Conservation (phyloP, 2,329 filamentous ascomycete genomes). For the Mollisiaceae sp. region DNA sequence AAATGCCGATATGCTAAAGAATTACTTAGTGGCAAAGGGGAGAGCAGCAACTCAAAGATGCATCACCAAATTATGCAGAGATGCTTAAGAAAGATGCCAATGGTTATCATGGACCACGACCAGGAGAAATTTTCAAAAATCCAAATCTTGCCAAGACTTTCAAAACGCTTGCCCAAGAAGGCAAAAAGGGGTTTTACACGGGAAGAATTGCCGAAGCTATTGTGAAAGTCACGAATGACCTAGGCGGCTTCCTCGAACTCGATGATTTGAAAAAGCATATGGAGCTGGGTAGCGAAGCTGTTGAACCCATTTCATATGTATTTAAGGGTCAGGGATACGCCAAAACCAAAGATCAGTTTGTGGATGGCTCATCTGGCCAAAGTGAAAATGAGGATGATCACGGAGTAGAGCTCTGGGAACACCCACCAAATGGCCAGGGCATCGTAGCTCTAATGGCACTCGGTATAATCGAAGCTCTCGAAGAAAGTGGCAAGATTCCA, state of each 20-base stretch:
- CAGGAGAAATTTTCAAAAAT: conserved; percentile 91
- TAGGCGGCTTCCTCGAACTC: conserved; percentile 78
- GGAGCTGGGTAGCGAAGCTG: conserved; percentile 74
- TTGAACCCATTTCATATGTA: conserved; percentile 82
- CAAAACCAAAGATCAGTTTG: conserved; percentile 50
- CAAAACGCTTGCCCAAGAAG: conserved; percentile 74
- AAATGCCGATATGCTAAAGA: conserved; percentile 14
- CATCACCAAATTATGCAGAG: conserved; percentile 85
- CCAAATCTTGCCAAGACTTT: conserved; percentile 83
- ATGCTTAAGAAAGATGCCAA: conserved; percentile 83
- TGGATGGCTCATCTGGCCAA: conserved; percentile 48
- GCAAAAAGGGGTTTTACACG: conserved; percentile 90
- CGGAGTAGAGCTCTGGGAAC: conserved; percentile 89
- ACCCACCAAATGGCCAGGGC: conserved; percentile 94
- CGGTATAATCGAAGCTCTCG: conserved; percentile 87
- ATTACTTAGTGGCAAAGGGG: conserved; percentile 69
- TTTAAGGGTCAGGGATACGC: conserved; percentile 70
- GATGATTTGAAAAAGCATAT: conserved; percentile 83
- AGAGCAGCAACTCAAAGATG: conserved; percentile 67
- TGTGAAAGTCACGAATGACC: conserved; percentile 75
- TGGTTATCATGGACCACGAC: conserved; percentile 74
- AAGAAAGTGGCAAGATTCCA: conserved; percentile 75
- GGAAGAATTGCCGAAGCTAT: conserved; percentile 83
- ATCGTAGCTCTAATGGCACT: conserved; percentile 94
- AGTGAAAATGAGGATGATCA: conserved; percentile 47